Evolutionary conservation across 257 asterid genomes (phyloP), one percentile per base, ranked within the genome.

Genomic region (Capsicum rhomboideum): DNA sequence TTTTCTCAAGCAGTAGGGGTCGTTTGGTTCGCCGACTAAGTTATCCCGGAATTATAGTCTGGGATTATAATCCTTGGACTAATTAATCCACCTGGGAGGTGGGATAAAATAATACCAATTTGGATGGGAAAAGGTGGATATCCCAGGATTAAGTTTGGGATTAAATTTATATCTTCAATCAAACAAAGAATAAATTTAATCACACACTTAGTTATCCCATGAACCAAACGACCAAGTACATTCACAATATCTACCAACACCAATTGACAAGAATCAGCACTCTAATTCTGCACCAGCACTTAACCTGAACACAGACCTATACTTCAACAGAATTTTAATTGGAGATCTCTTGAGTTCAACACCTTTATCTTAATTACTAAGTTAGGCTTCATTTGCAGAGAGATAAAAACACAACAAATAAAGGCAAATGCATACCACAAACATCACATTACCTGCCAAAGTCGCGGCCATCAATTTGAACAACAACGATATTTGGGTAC

Each of bases 401-500:
- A 82, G 3, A 26, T 2, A 54, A 28, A 50, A 8, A 84, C 20
- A 26, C 12, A 69, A 63, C 10, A 67, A 3, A 21, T 8, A 16
- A 82, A 13, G 50, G 44, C 9, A 67, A 31, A 34, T 52, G 83
- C 63, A 63, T 37, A 79, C 85, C 37, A 67, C 40, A 16, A 74
- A 44, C 67, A 54, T 44, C 5, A 0, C 4, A 3, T 74, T 83
- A 91, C 98, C 94, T 86, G 56, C 80, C 44, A 82, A 93, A 94
- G 85, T 91, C 85, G 26, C 91, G 90, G 54, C 94, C 96, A 16
- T 88, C 85, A 21, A 96, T 82, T 37, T 90, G 92, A 44, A 96
- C 91, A 29, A 89, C 79, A 66, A 96, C 89, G 75, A 93, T 87
- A 84, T 93, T 94, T 18, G 95, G 97, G 44, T 77, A 83, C 91